Base-by-base conservation (phyloP, 1,139 yeast genomes). In the Geotrichum histeridarum region DNA sequence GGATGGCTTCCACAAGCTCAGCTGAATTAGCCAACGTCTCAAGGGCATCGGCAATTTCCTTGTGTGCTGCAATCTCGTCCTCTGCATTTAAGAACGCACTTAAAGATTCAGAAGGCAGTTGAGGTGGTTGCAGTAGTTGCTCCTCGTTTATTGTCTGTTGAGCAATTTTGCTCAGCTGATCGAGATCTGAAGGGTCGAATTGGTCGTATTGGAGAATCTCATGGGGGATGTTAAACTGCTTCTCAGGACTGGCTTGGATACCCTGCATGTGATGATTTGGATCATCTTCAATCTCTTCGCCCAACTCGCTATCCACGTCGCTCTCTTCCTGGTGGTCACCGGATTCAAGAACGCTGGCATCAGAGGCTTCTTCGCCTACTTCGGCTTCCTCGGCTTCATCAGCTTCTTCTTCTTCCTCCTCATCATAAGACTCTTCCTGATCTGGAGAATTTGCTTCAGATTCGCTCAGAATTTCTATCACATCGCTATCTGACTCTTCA, bases 401-500 rank as follows among this genome's bases (percentile, higher is more conserved):
- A 36, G 55, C 41, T 17, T 56, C 60, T 32, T 52, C 59, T 18
- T 54, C 55, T 42, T 54, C 48, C 42, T 41, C 48, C 45, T 45
- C 38, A 36, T 53, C 47, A 42, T 42, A 15, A 46, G 14, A 27
- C 47, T 56, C 8, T 43, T 35, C 41, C 38, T 22, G 17, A 12
- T 12, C 30, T 48, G 45, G n/a, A 53, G 50, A 18, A 14, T 18
- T 45, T 15, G 46, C 48, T 22, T 47, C 57, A 31, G 33, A 36
- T 8, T 15, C 48, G 50, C 7, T 68, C 65, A 15, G 33, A 12
- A 64, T 59, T 2, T 61, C 67, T 45, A 60, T 65, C 1, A 61
- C 60, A 22, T 61, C 61, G 38, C 62, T 63, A 46, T 65, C 65
- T 6, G 31, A 12, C 8, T 14, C n/a, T 32, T 43, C 38, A 27